Base-by-base conservation (phyloP, 345 rosid species). In the Populus davidiana region DNA sequence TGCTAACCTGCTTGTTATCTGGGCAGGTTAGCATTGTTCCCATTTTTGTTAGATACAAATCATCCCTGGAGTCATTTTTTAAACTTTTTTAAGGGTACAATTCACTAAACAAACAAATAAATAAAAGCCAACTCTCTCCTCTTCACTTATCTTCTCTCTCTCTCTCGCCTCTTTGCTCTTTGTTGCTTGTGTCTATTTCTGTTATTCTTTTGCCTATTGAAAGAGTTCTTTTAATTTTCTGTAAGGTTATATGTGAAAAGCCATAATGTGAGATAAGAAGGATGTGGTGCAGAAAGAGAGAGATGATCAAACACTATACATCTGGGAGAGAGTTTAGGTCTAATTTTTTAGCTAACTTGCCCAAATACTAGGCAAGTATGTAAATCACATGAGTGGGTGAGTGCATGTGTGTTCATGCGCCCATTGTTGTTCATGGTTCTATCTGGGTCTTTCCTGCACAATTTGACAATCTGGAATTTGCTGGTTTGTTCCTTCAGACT, bases 401-500 rank as follows among this genome's bases (percentile, higher is more conserved):
- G 2, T 10, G 29, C 39, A 13, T 8, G 38, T n/a, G 21, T 38
- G 54, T n/a, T n/a, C 54, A 21, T 67, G 66, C 13, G 16, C 11
- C 4, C 67, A 16, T 23, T 35, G 12, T 35, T 1, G 5, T 23
- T 59, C 16, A 59, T n/a, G 1, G 64, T 23, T 59, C 59, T 59
- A 59, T 3, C 31, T 10, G 44, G 39, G 10, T 36, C 54, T 67
- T 71, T 75, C 33, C 33, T 65, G 25, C 21, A 61, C 9, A 27
- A 38, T 7, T 33, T 70, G 49, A 27, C 75, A 35, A 76, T 77
- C 49, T 76, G 50, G 39, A n/a, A 33, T 71, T 63, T 66, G 23
- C 54, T 80, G 39, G 16, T 71, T 21, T 67, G 72, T 39, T 69
- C 62, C 68, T 56, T 66, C 90, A 92, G 97, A 86, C 83, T 54